Conservation (phyloP, 768 basidiomycete species). For the Podaxis mareebaensis region DNA sequence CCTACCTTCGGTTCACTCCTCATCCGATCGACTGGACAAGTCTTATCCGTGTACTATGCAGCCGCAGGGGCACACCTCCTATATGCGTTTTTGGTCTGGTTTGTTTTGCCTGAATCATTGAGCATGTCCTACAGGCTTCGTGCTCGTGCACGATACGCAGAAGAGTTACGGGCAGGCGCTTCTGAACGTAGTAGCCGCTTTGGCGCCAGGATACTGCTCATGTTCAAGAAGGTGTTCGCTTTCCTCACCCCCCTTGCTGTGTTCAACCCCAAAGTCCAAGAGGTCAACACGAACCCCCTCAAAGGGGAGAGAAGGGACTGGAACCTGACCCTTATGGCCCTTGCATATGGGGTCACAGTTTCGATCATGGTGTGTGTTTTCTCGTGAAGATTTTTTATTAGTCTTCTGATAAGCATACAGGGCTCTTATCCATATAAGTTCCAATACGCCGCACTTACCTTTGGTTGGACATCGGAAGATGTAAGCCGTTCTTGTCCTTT, state of each 20-base stretch:
- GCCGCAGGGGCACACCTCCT: slow-evolving; percentile 50
- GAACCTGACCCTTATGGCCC: slow-evolving; percentile 59
- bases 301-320: slow-evolving; percentile 54
- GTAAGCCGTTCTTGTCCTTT: slow-evolving; percentile 35
- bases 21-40: slow-evolving; percentile 53
- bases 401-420: slow-evolving; percentile 32
- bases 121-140: slow-evolving; percentile 48
- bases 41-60: slow-evolving; percentile 73
- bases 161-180: slow-evolving; percentile 27
- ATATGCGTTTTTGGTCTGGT: slow-evolving; percentile 49
- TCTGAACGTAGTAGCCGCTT: slow-evolving; percentile 20
- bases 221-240: slow-evolving; percentile 47
- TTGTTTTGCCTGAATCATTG: slow-evolving; percentile 80
- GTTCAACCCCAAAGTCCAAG: slow-evolving; percentile 48
- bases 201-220: slow-evolving; percentile 31
- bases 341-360: slow-evolving; percentile 51
- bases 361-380: slow-evolving; percentile 43
- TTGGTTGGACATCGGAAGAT: slow-evolving; percentile 67
- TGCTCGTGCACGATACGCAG: slow-evolving; percentile 36
- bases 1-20: slow-evolving; percentile 71
- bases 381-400: neutral
- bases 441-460: slow-evolving; percentile 62
- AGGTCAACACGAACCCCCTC: slow-evolving; percentile 32
- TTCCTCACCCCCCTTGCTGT: slow-evolving; percentile 76
- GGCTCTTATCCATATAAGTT: slow-evolving; percentile 58